phyloP scores from a whole-genome alignment of 805 yeast genomes.

The Candida pseudoglaebosa region DNA sequence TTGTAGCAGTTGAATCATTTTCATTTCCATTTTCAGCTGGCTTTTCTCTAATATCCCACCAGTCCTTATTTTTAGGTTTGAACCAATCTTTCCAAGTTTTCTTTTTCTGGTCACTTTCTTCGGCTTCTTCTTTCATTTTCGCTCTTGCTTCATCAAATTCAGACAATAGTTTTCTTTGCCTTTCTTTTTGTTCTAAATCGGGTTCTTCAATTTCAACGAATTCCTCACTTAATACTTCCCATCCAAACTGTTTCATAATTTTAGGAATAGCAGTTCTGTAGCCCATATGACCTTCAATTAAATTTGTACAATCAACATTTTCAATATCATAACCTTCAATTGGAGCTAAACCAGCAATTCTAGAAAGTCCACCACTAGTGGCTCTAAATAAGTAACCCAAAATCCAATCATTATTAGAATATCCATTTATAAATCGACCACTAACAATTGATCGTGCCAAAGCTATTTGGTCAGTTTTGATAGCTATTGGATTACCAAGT shows the following conservation, averaged over 20 bases:
- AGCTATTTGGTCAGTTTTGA: constrained; percentile 70
- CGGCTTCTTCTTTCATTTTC: constrained; percentile 46
- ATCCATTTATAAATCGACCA: constrained; percentile 88
- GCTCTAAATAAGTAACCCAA: constrained; percentile 93
- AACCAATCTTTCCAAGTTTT: constrained; percentile 50
- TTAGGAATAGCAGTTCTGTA: constrained; percentile 92
- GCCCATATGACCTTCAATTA: constrained; percentile 95
- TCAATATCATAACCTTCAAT: constrained; percentile 56
- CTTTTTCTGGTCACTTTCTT: constrained; percentile 22
- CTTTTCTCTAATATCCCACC: constrained; percentile 52
- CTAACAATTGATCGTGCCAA: constrained; percentile 82
- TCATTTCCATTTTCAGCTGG: constrained; percentile 7
- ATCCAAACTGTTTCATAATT: constrained; percentile 61
- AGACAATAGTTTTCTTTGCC: constrained; percentile 73
- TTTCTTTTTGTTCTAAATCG: constrained; percentile 79
- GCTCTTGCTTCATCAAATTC: constrained; percentile 87
- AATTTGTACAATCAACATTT: constrained; percentile 80
- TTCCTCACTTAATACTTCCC: constrained; percentile 84
- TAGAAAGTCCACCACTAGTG: constrained; percentile 86
- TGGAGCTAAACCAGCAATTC: constrained; percentile 88
- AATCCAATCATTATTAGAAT: constrained; percentile 91
- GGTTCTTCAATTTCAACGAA: constrained; percentile 96
- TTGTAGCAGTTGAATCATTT: constrained; percentile 12
- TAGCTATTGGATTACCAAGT: constrained; percentile 86
- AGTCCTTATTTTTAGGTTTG: constrained; percentile 45